Conservation (phyloP, 345 rosid genomes). For the Syzygium jambos region DNA sequence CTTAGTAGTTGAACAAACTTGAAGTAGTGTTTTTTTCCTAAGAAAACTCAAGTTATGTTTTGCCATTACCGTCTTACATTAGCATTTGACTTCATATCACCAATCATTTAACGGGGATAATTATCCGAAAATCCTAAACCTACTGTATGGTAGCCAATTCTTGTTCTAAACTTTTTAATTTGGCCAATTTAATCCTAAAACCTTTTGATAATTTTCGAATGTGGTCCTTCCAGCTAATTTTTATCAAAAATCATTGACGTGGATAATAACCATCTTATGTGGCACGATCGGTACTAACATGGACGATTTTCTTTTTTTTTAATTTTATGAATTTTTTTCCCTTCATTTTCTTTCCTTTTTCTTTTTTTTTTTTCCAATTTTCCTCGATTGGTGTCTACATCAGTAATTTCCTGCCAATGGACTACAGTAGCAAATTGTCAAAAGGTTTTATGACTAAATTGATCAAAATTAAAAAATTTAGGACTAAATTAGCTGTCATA, state of each 20-base stretch:
- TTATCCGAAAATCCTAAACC: too few relatives aligned
- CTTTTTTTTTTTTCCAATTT: accelerated
- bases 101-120: neutral
- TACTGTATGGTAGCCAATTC: too few relatives aligned
- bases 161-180: too few relatives aligned
- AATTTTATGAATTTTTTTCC: too few relatives aligned
- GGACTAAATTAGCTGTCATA: accelerated
- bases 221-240: neutral
- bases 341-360: too few relatives aligned
- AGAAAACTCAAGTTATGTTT: neutral
- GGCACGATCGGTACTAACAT: accelerated
- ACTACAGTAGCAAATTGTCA: neutral
- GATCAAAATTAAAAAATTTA: too few relatives aligned
- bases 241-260: accelerated
- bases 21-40: too few relatives aligned
- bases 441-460: too few relatives aligned
- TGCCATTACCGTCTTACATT: neutral
- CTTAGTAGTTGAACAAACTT: neutral
- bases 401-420: accelerated
- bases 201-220: accelerated
- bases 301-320: neutral
- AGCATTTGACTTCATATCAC: neutral
- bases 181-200: too few relatives aligned
- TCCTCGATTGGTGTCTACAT: accelerated
- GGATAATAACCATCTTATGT: accelerated